phyloP scores from a whole-genome alignment of 2,329 filamentous ascomycete species.

The Ophiostoma triangulosporum region DNA sequence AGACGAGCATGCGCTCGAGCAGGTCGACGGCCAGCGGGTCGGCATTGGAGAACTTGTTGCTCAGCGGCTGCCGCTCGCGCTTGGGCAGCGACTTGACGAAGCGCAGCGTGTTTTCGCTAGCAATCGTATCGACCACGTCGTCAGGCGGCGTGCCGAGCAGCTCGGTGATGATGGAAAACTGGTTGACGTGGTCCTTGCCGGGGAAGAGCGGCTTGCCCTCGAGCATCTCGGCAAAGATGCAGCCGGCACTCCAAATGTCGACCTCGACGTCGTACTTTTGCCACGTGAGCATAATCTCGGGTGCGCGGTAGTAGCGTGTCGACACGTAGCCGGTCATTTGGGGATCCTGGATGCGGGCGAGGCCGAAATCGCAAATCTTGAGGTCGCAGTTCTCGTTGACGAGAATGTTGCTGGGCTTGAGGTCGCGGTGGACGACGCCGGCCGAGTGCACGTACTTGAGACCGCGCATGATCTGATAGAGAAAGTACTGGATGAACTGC shows the following conservation, averaged over 20 bases:
- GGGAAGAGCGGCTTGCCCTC: conserved; percentile 97
- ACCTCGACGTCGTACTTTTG: conserved; percentile 99
- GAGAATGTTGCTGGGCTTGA: conserved; percentile 97
- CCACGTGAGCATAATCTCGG: conserved; percentile 99
- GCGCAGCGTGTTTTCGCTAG: conserved; percentile 92
- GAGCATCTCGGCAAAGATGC: conserved; percentile 98
- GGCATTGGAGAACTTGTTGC: conserved; percentile 88
- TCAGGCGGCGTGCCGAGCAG: conserved; percentile 90
- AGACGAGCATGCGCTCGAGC: conserved; percentile 92
- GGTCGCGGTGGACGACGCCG: conserved; percentile 90
- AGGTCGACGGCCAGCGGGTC: conserved; percentile 79
- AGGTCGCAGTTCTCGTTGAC: conserved; percentile 99
- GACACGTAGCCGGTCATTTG: conserved; percentile 99
- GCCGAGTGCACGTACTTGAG: conserved; percentile 99
- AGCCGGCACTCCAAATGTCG: conserved; percentile 97
- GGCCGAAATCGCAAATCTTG: conserved; percentile 98
- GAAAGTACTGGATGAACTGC: conserved; percentile 99
- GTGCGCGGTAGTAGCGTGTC: conserved; percentile 94
- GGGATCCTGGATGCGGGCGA: conserved; percentile 94
- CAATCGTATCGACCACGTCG: conserved; percentile 97
- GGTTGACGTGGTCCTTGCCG: conserved; percentile 98
- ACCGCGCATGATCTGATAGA: conserved; percentile 98
- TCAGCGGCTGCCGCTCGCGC: conserved; percentile 76
- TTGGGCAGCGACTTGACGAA: conserved; percentile 97
- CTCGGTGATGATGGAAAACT: conserved; percentile 99